Base-by-base conservation (phyloP, 306 rosid species). In the Styphnolobium japonicum region DNA sequence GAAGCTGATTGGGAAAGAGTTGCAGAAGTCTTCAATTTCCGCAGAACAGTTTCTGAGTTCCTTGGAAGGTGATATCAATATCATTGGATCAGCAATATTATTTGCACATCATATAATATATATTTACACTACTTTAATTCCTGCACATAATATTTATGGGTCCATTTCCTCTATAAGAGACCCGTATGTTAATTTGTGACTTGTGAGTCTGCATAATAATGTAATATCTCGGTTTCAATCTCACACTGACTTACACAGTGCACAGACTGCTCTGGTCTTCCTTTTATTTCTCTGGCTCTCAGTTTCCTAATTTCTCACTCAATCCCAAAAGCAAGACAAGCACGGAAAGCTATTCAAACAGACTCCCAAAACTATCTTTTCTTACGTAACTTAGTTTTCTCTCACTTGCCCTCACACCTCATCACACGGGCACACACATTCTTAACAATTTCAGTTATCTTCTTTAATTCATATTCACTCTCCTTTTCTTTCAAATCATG, bases 21-120 rank as follows among this genome's bases (percentile, higher is more conserved):
- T 92, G 39, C 22, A 58, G 0, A 86, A 92, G 53, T 81, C 87
- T 70, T 81, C 90, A 25, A 85, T 89, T 37, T 88, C 94, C 3
- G 46, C 80, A 29, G 34, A 81, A 43, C 84, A 89, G 3, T 89
- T 88, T 49, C 84, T 89, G 8, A 77, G 83, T 39, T 49, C 78
- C 16, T 25, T 92, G 11, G 68, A 86, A 85, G 93, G 93, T 91
- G 2, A 79, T 75, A 67, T 42, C 22, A 33, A 51, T 36, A 49
- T 5, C 14, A 51, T 43, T 60, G 8, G 5, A 45, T 60, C 27
- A 33, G 19, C 22, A 56, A 56, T 23, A 23, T 11, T 56, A 56
- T 56, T 23, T 2, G 31, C 31, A 27, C 31, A n/a, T 9, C 11
- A 58, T 7, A 56, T 21, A 19, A 27, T 21, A 21, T 53, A 27